Conservation (phyloP, 441 rosid species). For the Erodium moschatum region DNA sequence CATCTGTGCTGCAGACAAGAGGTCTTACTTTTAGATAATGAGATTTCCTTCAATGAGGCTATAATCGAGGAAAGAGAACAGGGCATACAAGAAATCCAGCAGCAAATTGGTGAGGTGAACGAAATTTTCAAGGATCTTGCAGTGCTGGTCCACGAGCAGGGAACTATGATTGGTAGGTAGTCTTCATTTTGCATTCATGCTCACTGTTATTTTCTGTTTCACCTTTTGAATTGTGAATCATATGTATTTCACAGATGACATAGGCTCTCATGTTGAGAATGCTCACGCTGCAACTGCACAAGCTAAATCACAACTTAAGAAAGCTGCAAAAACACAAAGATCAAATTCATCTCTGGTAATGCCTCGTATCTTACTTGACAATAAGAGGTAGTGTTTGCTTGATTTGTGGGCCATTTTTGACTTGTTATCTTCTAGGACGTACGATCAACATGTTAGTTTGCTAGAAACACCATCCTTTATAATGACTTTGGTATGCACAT, state of each 20-base stretch:
- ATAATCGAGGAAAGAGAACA: conserved; percentile 64
- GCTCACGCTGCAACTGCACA: conserved; percentile 45
- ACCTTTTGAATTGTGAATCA: conserved; percentile 3
- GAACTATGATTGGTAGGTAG: conserved; percentile 52
- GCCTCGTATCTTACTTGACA: neutral
- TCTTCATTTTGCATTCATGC: neutral
- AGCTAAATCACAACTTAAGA: conserved; percentile 44
- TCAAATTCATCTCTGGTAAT: conserved; percentile 24
- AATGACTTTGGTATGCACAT: neutral
- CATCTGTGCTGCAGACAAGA: conserved; percentile 38
- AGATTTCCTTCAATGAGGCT: conserved; percentile 60
- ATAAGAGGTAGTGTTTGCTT: neutral
- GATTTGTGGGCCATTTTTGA: neutral
- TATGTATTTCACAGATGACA: conserved; percentile 39
- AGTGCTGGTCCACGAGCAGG: conserved; percentile 64
- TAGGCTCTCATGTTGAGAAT: conserved; percentile 49
- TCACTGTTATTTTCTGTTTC: conserved; percentile 5
- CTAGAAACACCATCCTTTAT: neutral
- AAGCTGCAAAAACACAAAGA: conserved; percentile 51
- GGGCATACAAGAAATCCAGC: conserved; percentile 50
- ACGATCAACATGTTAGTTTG: neutral
- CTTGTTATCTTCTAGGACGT: neutral
- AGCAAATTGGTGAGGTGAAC: conserved; percentile 55
- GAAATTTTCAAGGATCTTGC: conserved; percentile 70
- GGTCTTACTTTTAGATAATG: conserved; percentile 49